These are phyloP conservation scores for Monosporozyma yasuniensis DNA, from an alignment of 805 yeast species.

Conservation along the genomic window DNA sequence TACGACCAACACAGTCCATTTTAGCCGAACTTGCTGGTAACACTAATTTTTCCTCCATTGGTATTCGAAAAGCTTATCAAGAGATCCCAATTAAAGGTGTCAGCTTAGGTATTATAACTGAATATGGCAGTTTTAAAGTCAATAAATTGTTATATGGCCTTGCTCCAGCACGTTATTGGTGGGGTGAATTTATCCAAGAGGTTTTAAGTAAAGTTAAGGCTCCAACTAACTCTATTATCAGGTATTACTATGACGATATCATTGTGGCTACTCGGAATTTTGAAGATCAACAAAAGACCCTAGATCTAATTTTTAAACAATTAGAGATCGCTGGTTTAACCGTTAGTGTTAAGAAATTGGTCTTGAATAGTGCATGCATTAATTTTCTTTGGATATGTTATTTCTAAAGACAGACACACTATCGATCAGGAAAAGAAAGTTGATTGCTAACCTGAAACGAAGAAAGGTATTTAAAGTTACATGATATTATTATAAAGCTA, in stretches of 20 bases:
- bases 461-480: too few species aligned
- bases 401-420: too few species aligned
- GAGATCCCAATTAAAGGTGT: conserved; percentile 7
- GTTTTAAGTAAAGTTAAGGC: background rate
- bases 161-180: conserved; percentile 4
- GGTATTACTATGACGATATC: conserved; percentile 4
- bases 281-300: background rate
- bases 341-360: too few species aligned
- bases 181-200: conserved; percentile 4
- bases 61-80: conserved; percentile 7
- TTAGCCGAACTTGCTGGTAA: conserved; percentile 2
- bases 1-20: conserved; percentile 4
- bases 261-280: background rate
- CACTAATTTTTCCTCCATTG: conserved; percentile 6
- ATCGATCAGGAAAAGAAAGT: too few species aligned
- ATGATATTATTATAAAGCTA: too few species aligned
- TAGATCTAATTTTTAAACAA: too few species aligned
- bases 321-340: too few species aligned
- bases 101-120: conserved; percentile 3
- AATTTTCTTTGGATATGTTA: too few species aligned
- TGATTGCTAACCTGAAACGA: too few species aligned
- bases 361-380: too few species aligned
- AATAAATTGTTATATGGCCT: conserved; percentile 2
- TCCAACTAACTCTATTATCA: background rate
- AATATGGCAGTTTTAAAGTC: conserved; percentile 4